phyloP scores from a whole-genome alignment of 106 monocot species.

The Amphibolis antarctica region DNA sequence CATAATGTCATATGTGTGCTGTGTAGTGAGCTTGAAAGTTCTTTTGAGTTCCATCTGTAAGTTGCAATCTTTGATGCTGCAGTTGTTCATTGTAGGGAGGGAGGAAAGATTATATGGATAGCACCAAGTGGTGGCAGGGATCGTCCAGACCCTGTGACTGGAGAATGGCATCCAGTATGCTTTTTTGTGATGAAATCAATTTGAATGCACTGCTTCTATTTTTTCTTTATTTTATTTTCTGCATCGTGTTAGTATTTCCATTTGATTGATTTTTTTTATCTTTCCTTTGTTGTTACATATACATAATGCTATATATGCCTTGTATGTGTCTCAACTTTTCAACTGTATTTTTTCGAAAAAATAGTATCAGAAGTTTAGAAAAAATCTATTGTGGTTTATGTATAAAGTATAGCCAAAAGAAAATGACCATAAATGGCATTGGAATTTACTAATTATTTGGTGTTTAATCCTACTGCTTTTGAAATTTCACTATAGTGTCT shows the following conservation, averaged over 20 bases:
- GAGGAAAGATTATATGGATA: constrained; percentile 92
- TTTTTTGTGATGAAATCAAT: background rate
- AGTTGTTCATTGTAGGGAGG: constrained; percentile 29
- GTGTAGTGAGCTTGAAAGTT: too few species aligned
- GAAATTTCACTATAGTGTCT: background rate
- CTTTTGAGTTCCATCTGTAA: too few species aligned
- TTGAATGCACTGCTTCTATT: background rate
- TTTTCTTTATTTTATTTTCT: background rate
- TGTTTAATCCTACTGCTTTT: background rate
- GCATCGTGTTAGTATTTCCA: background rate
- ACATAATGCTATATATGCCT: too few species aligned
- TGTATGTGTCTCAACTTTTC: too few species aligned
- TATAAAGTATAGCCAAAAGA: too few species aligned
- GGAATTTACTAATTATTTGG: background rate
- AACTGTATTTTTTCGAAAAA: too few species aligned
- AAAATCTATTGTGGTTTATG: too few species aligned
- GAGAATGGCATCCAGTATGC: constrained; percentile 71
- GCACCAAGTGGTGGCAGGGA: constrained; percentile 98
- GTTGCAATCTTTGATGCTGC: background rate
- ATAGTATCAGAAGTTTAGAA: too few species aligned
- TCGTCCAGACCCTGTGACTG: constrained; percentile 62
- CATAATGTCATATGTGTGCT: too few species aligned
- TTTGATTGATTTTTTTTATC: too few species aligned
- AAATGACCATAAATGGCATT: too few species aligned
- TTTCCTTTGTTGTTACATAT: too few species aligned